Evolutionary conservation across 2,329 filamentous ascomycete genomes (phyloP), one percentile per base, ranked within the genome.

Genomic region (Talaromyces sp.): DNA sequence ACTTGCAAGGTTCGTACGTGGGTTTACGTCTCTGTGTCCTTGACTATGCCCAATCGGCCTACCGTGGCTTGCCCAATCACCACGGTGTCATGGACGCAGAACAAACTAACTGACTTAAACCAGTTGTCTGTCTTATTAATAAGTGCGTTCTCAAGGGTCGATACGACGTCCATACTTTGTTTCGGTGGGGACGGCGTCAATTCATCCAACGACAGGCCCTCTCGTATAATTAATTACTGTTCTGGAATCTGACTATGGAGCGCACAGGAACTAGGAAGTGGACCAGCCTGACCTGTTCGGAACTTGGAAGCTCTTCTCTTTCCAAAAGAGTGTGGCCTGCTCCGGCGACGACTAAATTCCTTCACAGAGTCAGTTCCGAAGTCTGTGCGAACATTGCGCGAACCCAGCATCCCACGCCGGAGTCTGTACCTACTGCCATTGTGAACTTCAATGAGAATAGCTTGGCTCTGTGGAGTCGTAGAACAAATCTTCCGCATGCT

Each of bases 141-240:
- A 21, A 21, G 21, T 16, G 46, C 14, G 23, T 50, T 14, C 5
- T 50, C 16, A 28, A n/a, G 35, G 12, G 21, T 42, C 35, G 37
- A 57, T 57, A 42, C 54, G 16, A 56, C 54, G 23, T 42, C 14
- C 54, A 42, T 42, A 57, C 54, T 42, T 57, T 57, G 33, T 57
- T 57, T 57, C 25, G 25, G 54, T 57, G 54, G 54, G 31, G n/a
- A 57, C 35, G 54, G 54, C 54, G 54, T 57, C 14, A 57, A 57
- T 42, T 12, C 54, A 57, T 39, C 54, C 54, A 57, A 57, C 54
- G 5, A 16, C 14, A 40, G 21, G 54, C 21, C 33, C 18, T 18
- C 54, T 57, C 54, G 54, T 57, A 28, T 57, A 57, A 39, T 57
- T 42, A 57, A 57, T 57, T 37, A 39, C 21, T 56, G 18, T 23